Evolutionary conservation across 257 asterid species (phyloP).

Genomic region (Oldenlandia corymbosa): DNA sequence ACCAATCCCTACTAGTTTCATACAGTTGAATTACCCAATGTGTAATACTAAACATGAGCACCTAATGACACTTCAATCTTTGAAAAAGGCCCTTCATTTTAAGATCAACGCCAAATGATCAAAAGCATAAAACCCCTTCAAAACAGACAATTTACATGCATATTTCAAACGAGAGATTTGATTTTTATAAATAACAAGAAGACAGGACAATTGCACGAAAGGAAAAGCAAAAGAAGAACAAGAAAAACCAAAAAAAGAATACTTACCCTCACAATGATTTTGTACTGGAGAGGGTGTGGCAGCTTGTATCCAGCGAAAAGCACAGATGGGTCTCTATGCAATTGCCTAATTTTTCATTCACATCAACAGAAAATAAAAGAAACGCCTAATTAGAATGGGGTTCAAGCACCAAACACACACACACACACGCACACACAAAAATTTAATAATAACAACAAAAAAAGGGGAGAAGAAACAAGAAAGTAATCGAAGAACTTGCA

Average conservation of each 20-base stretch:
- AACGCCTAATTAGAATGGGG: conserved; percentile 18
- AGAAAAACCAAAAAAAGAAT: background rate
- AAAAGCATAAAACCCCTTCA: background rate
- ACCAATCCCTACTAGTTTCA: background rate
- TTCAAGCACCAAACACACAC: background rate
- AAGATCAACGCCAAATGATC: background rate
- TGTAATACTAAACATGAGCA: background rate
- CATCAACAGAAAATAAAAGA: background rate
- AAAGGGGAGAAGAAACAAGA: background rate
- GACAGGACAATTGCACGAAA: too few relatives aligned
- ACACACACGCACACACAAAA: too few relatives aligned
- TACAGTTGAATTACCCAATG: background rate
- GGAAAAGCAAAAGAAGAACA: background rate
- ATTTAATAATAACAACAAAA: too few relatives aligned
- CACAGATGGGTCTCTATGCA: conserved; percentile 82
- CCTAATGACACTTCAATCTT: background rate
- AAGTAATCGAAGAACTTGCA: conserved; percentile 24
- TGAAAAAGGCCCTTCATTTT: background rate
- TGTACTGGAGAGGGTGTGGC: conserved; percentile 98
- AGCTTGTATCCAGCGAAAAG: conserved; percentile 92
- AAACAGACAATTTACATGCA: background rate
- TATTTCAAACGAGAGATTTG: background rate
- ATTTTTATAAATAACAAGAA: background rate
- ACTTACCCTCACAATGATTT: conserved; percentile 79
- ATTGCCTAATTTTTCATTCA: conserved; percentile 47